phyloP scores from a whole-genome alignment of 768 basidiomycete genomes.

The Chiua virens region DNA sequence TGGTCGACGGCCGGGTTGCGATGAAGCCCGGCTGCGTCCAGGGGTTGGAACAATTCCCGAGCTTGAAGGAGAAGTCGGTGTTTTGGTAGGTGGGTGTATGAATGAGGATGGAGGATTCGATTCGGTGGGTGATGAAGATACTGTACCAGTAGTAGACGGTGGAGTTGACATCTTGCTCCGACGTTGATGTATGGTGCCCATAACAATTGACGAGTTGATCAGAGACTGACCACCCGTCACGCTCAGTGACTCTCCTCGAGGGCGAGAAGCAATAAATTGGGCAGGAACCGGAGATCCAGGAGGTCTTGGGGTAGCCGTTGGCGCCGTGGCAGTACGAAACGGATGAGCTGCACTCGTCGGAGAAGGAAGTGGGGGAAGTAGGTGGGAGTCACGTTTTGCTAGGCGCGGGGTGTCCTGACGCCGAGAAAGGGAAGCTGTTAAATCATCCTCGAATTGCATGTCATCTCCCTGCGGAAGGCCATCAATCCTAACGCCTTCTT shows the following conservation, averaged over 20 bases:
- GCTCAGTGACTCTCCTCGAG: slow-evolving; percentile 56
- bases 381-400: slow-evolving; percentile 55
- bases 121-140: slow-evolving; percentile 36
- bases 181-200: slow-evolving; percentile 70
- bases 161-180: slow-evolving; percentile 66
- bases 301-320: slow-evolving; percentile 30
- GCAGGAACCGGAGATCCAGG: slow-evolving; percentile 50
- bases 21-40: slow-evolving; percentile 63
- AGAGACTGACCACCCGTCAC: slow-evolving; percentile 35
- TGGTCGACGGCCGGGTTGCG: slow-evolving; percentile 75
- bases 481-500: slow-evolving; percentile 50
- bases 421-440: slow-evolving; percentile 29
- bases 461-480: slow-evolving; percentile 30
- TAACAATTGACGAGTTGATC: slow-evolving; percentile 58
- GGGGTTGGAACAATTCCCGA: slow-evolving; percentile 37
- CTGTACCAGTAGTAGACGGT: slow-evolving; percentile 34
- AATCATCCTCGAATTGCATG: slow-evolving; percentile 31
- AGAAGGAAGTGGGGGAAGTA: slow-evolving; percentile 65
- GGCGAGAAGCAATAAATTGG: slow-evolving; percentile 45
- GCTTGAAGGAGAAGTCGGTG: slow-evolving; percentile 40
- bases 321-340: slow-evolving; percentile 25
- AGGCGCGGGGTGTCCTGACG: slow-evolving; percentile 44
- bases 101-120: slow-evolving; percentile 38
- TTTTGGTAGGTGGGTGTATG: slow-evolving; percentile 30
- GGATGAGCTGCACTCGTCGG: slow-evolving; percentile 36